Evolutionary conservation across 2,329 filamentous ascomycete species (phyloP).

Genomic region (Phaeosphaeria sp.): DNA sequence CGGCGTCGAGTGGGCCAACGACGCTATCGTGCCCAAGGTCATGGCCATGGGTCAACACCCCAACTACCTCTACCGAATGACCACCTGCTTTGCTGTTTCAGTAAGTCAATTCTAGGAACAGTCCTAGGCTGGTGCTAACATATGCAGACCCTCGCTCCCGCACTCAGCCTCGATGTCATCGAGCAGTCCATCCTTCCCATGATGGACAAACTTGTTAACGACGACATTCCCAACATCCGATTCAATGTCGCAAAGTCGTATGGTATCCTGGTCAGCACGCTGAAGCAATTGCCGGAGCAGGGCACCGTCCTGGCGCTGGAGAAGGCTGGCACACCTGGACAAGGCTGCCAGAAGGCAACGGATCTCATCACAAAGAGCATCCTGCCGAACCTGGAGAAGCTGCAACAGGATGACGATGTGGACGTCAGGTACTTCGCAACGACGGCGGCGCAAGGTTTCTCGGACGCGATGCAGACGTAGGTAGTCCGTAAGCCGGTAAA

Average conservation of each 20-base stretch:
- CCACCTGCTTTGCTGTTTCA: slow-evolving; percentile 98
- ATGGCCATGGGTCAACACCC: slow-evolving; percentile 98
- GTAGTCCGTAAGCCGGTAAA: slow-evolving; percentile 18
- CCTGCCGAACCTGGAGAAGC: slow-evolving; percentile 88
- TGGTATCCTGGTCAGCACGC: slow-evolving; percentile 83
- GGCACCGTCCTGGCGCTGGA: slow-evolving; percentile 86
- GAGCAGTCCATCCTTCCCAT: slow-evolving; percentile 93
- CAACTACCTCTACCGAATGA: slow-evolving; percentile 99
- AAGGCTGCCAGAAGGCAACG: slow-evolving; percentile 72
- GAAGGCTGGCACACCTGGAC: slow-evolving; percentile 69
- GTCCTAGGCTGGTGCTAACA: slow-evolving; percentile 11
- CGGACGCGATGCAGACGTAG: slow-evolving; percentile 51
- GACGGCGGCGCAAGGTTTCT: slow-evolving; percentile 71
- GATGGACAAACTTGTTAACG: slow-evolving; percentile 89
- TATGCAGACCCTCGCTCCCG: slow-evolving; percentile 85
- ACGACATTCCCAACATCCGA: slow-evolving; percentile 98
- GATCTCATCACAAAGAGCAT: slow-evolving; percentile 87
- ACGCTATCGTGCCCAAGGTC: slow-evolving; percentile 97
- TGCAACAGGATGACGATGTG: slow-evolving; percentile 96
- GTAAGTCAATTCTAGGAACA: slow-evolving; percentile 63
- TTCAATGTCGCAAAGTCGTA: slow-evolving; percentile 99
- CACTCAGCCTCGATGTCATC: slow-evolving; percentile 92
- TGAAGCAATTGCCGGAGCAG: slow-evolving; percentile 87
- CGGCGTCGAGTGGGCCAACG: slow-evolving; percentile 95
- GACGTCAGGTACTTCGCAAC: slow-evolving; percentile 98